Evolutionary conservation across 2,329 filamentous ascomycete genomes (phyloP), one percentile per base, ranked within the genome.

Genomic region (Sporothrix globosa): DNA sequence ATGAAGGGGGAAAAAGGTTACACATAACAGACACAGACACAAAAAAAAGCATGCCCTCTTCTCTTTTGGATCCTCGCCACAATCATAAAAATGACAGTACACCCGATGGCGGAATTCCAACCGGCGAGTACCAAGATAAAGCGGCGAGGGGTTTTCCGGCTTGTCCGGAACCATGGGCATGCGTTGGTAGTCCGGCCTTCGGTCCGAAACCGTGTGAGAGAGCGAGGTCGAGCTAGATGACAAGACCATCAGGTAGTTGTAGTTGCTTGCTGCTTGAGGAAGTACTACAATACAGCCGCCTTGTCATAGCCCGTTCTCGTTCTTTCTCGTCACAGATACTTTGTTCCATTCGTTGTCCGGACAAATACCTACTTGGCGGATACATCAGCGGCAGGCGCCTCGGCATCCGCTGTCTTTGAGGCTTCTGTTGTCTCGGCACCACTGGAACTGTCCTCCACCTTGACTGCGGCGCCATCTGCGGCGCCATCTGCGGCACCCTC

Each of bases 401-500:
- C 66, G 3, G 48, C 30, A 46, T 61, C 53, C 71, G 60, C 53
- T 39, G 69, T 48, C 48, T 70, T 67, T 34, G 46, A 48, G 1
- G 61, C 67, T 56, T 69, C 67, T 68, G 67, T 50, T 70, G 70
- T n/a, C 58, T 39, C 44, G n/a, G 63, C 63, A 27, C 24, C 27
- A 66, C 65, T 69, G 56, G 56, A 44, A n/a, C 19, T n/a, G 21
- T 58, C 60, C 34, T 50, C 41, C 21, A 17, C 50, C 44, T 69
- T 68, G 52, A 17, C 56, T 11, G 10, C 52, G 34, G 56, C 68
- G 7, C 34, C 52, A 24, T 27, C 56, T 11, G 10, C 52, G 34
- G 56, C 68, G 7, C 34, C 52, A 24, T 27, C 34, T 9, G 63
- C 19, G 48, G 63, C 46, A 46, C 44, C 17, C 39, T 66, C 41